Base-by-base conservation (phyloP, 495 filamentous ascomycete genomes). In the Penicillium parvum region DNA sequence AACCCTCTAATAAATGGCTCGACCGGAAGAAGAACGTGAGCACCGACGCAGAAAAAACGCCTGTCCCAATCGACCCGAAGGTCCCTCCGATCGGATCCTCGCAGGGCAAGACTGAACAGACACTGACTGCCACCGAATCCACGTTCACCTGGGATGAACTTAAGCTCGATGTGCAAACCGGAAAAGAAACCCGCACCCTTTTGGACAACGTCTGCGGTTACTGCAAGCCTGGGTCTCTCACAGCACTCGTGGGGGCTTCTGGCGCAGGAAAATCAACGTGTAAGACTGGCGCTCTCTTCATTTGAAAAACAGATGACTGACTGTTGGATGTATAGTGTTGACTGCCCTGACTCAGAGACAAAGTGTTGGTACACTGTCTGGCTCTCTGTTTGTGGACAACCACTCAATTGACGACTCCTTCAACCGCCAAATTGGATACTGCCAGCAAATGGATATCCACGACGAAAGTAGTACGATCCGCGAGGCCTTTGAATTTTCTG, bases 211-310 rank as follows among this genome's bases (percentile, higher is more conserved):
- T 90, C 5, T 82, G 72, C 49, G 87, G 87, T 8, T 90, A 83
- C 51, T 85, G 87, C 50, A 82, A 82, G 47, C 87, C 88, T 4
- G 87, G 88, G 1, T 69, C 82, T 45, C 65, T 94, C 10, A 94
- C 88, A 11, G 88, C 87, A 4, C 67, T 91, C 4, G 88, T 91
- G 75, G 87, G 87, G n/a, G 83, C 83, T 9, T 88, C 84, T 11
- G 88, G 88, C 11, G 88, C 88, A 11, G 88, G 88, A 23, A 91
- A 91, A 58, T 90, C 88, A 0, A 91, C 87, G 0, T 92, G 95
- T 66, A 51, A 50, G 63, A 15, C n/a, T 29, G 0, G 12, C n/a
- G 20, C 5, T 3, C 12, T 14, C 7, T 12, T 30, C 16, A 3
- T 32, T 29, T 12, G 21, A 34, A 14, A 37, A 23, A 28, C 28